Percentiles rank a stretch among this genome's conserved stretches.
phyloP scores from a whole-genome alignment of 768 basidiomycete genomes.

The Pleurotus salmoneostramineus region DNA sequence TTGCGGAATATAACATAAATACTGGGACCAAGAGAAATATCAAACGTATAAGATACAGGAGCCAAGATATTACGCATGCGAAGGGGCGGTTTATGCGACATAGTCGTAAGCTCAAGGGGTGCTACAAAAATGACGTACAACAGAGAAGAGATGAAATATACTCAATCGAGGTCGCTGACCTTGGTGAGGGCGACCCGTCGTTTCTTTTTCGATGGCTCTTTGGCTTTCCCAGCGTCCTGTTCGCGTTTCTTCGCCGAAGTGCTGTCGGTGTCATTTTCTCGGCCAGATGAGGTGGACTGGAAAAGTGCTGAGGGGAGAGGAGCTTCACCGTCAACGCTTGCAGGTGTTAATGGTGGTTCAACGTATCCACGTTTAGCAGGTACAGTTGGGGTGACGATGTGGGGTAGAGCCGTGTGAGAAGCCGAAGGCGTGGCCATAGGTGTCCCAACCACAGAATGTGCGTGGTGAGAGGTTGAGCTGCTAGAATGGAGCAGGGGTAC shows the following conservation, averaged over 20 bases:
- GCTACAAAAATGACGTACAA: not conserved
- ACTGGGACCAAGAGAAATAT: too few species aligned
- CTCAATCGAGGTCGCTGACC: conserved; percentile 50
- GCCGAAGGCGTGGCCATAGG: conserved; percentile 32
- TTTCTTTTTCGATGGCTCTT: conserved; percentile 82
- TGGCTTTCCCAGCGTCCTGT: conserved; percentile 18
- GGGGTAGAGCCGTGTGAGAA: conserved; percentile 25
- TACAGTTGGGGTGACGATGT: conserved; percentile 15
- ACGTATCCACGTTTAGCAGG: conserved; percentile 29
- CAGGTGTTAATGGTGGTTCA: conserved; percentile 46
- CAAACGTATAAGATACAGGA: too few species aligned
- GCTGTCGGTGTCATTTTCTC: conserved; percentile 17
- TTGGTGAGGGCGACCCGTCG: conserved; percentile 73
- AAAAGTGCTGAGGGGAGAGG: not conserved
- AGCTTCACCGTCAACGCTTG: conserved; percentile 44
- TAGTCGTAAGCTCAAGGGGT: too few species aligned
- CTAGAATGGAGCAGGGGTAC: conserved; percentile 49
- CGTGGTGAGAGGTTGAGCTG: conserved; percentile 16
- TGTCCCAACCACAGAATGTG: conserved; percentile 26
- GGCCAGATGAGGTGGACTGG: not conserved
- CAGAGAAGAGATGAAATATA: not conserved
- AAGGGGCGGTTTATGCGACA: too few species aligned
- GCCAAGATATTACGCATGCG: too few species aligned
- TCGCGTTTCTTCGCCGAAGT: conserved; percentile 11
- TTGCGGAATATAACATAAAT: too few species aligned